Percentiles rank a stretch among this genome's conserved stretches.
Evolutionary conservation across 139 green algal genomes (phyloP).

Genomic region (Dunaliella primolecta): DNA sequence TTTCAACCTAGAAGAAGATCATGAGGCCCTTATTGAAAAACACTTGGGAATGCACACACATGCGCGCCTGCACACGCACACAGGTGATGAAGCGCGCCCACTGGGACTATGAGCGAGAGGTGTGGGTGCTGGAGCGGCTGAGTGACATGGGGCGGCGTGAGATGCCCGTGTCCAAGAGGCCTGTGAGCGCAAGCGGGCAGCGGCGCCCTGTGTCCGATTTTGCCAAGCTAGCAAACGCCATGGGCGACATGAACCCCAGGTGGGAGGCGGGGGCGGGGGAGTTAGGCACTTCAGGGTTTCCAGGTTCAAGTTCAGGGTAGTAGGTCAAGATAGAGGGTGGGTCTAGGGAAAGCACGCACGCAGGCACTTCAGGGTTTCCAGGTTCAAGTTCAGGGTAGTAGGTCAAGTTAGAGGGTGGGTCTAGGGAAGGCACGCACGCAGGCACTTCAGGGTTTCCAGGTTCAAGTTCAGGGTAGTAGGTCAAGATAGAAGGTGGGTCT

Average conservation of each 20-base stretch:
- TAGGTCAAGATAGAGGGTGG: too few species aligned
- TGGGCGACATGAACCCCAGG: conserved; percentile 72
- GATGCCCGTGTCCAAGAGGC: conserved; percentile 14
- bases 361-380: too few species aligned
- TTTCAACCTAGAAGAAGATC: background rate
- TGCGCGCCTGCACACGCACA: background rate
- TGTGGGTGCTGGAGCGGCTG: conserved; percentile 63
- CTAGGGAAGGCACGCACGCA: too few species aligned
- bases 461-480: too few species aligned
- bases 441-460: too few species aligned
- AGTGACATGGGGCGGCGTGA: conserved; percentile 42
- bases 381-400: too few species aligned
- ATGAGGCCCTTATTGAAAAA: background rate
- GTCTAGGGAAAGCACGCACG: too few species aligned
- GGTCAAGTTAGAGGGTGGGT: too few species aligned
- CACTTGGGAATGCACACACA: background rate
- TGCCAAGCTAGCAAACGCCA: conserved; percentile 49
- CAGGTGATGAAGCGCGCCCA: conserved; percentile 58
- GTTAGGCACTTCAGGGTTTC: too few species aligned
- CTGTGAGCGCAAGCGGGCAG: conserved; percentile 29
- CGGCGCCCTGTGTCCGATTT: conserved; percentile 57
- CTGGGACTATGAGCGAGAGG: conserved; percentile 70
- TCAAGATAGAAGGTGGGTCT: too few species aligned
- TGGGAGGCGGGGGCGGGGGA: too few species aligned
- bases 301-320: too few species aligned